Evolutionary conservation across 2,329 filamentous ascomycete genomes (phyloP).

Genomic region (Xylariomycetidae sp.): DNA sequence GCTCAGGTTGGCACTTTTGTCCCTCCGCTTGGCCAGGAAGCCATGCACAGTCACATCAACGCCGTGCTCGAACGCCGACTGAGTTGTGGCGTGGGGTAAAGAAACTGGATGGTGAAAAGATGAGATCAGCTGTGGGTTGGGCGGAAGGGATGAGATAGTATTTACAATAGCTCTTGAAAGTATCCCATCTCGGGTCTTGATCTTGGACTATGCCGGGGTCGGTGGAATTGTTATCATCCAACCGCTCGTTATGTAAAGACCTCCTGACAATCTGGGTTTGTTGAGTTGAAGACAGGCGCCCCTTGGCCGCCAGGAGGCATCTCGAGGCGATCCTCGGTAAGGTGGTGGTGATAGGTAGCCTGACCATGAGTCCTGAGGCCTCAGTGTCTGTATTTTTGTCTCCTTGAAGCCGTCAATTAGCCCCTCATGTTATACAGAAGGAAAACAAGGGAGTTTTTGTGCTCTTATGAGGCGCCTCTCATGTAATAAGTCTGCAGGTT

Average conservation of each 20-base stretch:
- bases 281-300: no score
- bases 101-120: constrained; percentile 2
- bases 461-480: no score
- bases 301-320: constrained; percentile 8
- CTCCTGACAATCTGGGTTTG: no score
- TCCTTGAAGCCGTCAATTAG: no score
- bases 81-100: neutral
- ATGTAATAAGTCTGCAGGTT: no score
- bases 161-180: constrained; percentile 18
- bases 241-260: no score
- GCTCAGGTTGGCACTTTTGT: constrained; percentile 63
- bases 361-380: constrained; percentile 10
- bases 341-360: constrained; percentile 6
- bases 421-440: no score
- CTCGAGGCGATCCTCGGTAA: constrained; percentile 8
- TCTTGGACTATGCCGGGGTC: no score
- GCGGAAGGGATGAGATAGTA: no score
- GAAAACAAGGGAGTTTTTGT: no score
- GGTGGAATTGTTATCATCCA: no score
- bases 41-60: constrained; percentile 55
- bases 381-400: constrained; percentile 1
- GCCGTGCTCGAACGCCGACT: constrained; percentile 20
- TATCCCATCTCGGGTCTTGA: constrained; percentile 5
- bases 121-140: neutral
- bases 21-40: constrained; percentile 64